phyloP scores from a whole-genome alignment of 2,329 filamentous ascomycete species.

The Uncinocarpus reesii region DNA sequence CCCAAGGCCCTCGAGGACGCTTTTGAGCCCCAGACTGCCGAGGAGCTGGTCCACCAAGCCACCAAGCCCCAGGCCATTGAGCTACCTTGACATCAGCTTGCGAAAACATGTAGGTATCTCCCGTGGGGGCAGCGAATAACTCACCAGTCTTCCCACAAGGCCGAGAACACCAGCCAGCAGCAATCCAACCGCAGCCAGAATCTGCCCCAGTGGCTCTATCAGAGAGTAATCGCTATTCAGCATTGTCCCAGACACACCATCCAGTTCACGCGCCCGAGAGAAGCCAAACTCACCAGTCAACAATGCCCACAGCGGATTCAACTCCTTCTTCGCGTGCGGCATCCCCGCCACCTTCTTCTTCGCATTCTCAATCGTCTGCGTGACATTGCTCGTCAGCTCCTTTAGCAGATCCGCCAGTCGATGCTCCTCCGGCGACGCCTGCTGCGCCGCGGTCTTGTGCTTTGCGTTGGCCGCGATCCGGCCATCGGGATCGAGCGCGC shows the following conservation, averaged over 20 bases:
- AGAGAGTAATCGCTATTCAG: background rate
- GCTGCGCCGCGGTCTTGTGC: slow-evolving; percentile 61
- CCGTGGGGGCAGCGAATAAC: slow-evolving; percentile 55
- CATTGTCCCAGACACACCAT: background rate
- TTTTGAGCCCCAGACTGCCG: slow-evolving; percentile 57
- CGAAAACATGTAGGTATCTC: no score
- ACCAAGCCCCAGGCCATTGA: slow-evolving; percentile 12
- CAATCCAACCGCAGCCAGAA: slow-evolving; percentile 77
- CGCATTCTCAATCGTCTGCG: slow-evolving; percentile 72
- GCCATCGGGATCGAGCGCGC: slow-evolving; percentile 80
- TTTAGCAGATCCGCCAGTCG: slow-evolving; percentile 76
- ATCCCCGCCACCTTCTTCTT: slow-evolving; percentile 84
- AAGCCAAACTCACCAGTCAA: slow-evolving; percentile 22
- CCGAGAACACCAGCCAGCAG: slow-evolving; percentile 73
- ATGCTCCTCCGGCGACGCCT: slow-evolving; percentile 74
- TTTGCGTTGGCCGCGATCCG: slow-evolving; percentile 77
- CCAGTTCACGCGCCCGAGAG: background rate
- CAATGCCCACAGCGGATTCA: slow-evolving; percentile 80
- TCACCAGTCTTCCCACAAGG: slow-evolving; percentile 70
- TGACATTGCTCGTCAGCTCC: slow-evolving; percentile 68
- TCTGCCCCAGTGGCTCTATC: slow-evolving; percentile 76
- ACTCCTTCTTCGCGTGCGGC: slow-evolving; percentile 88
- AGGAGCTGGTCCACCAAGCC: slow-evolving; percentile 57
- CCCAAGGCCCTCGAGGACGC: slow-evolving; percentile 41
- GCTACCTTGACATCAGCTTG: slow-evolving; percentile 1